These are phyloP conservation scores for Pyricularia sp. DNA, from an alignment of 2,329 filamentous ascomycete genomes.

Conservation along the genomic window DNA sequence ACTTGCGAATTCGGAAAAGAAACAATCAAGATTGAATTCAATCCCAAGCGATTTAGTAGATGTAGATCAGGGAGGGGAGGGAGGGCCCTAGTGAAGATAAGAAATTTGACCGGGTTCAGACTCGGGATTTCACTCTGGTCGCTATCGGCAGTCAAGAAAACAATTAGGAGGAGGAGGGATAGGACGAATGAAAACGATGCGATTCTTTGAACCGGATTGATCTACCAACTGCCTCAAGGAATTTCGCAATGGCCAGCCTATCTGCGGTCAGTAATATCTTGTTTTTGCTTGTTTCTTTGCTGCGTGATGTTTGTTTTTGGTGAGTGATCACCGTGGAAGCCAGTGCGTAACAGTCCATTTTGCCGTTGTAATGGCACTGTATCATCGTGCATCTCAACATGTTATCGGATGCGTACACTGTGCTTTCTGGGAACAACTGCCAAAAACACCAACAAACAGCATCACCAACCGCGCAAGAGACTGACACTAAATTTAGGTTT, in stretches of 20 bases:
- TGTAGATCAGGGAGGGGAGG: neutral
- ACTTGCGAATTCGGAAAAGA: neutral
- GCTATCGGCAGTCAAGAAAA: neutral
- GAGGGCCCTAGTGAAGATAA: neutral
- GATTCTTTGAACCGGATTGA: neutral
- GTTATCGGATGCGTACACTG: neutral
- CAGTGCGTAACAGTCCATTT: neutral
- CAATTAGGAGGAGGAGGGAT: too few species aligned
- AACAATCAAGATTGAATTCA: neutral
- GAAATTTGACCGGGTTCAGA: neutral
- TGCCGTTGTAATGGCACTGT: neutral
- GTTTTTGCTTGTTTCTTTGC: neutral
- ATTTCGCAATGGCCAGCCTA: neutral
- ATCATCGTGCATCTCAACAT: neutral
- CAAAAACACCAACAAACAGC: neutral
- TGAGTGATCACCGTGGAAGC: neutral
- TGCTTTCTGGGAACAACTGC: too few species aligned
- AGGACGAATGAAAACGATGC: neutral
- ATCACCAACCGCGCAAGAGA: neutral
- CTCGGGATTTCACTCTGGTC: neutral
- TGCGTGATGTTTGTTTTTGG: neutral
- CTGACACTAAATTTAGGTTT: neutral
- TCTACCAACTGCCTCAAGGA: neutral
- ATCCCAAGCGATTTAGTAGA: neutral
- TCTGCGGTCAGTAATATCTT: neutral